Evolutionary conservation across 306 rosid genomes (phyloP).

Genomic region (Ormosia emarginata): DNA sequence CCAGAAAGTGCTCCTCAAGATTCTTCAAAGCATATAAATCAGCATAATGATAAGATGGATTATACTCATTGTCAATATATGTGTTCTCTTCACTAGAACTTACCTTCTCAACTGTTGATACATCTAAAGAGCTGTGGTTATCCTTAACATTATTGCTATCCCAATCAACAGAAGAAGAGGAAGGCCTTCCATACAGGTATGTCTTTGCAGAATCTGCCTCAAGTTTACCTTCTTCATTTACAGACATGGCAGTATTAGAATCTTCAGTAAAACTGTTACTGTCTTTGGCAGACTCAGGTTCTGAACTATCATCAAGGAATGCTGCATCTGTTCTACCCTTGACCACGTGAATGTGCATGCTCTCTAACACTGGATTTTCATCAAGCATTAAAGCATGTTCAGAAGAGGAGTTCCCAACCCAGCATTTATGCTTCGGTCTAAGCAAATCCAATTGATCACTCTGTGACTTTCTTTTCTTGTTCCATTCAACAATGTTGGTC

Average conservation of each 20-base stretch:
- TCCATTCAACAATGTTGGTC: constrained; percentile 6
- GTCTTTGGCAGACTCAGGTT: constrained; percentile 41
- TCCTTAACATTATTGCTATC: neutral
- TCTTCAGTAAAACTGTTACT: constrained; percentile 47
- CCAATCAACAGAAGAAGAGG: constrained; percentile 19
- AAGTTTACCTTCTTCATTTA: constrained; percentile 27
- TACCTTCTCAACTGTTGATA: constrained; percentile 15
- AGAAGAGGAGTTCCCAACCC: constrained; percentile 27
- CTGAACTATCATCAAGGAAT: constrained; percentile 17
- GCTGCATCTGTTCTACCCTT: constrained; percentile 13
- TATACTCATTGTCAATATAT: constrained; percentile 6
- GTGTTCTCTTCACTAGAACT: constrained; percentile 12
- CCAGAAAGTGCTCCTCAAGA: constrained; percentile 46
- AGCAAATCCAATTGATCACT: constrained; percentile 51
- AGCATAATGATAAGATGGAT: neutral
- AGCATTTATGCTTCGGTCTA: constrained; percentile 51
- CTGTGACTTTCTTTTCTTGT: constrained; percentile 64
- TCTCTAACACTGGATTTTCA: constrained; percentile 25
- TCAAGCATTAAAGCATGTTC: constrained; percentile 19
- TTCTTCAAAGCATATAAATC: constrained; percentile 26
- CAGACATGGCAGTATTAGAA: constrained; percentile 44
- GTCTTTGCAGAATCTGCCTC: constrained; percentile 13
- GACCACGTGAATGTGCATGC: neutral
- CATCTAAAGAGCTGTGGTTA: neutral
- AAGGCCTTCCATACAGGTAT: constrained; percentile 8